Conservation (phyloP, 2,329 filamentous ascomycete genomes). For the Hymenoscyphus fraxineus region DNA sequence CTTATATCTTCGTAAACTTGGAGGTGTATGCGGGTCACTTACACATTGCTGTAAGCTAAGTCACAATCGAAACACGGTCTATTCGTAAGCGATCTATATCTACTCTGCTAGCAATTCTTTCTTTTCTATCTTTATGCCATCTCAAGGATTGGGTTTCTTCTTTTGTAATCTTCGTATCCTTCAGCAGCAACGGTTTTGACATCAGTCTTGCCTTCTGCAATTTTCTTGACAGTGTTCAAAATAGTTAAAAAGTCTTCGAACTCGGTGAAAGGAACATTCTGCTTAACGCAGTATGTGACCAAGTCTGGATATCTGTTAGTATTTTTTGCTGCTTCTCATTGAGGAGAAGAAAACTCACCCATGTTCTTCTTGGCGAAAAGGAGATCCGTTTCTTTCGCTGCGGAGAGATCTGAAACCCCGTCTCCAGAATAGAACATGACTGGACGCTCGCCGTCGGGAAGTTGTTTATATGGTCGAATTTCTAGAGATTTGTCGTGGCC, state of each 20-base stretch:
- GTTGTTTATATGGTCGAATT: constrained; percentile 77
- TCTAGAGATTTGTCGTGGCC: constrained; percentile 97
- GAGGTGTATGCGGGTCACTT: not conserved
- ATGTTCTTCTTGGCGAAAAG: constrained; percentile 90
- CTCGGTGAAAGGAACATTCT: constrained; percentile 81
- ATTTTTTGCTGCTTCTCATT: not conserved
- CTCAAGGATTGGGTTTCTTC: constrained; percentile 11
- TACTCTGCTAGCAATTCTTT: not conserved
- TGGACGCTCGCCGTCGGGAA: constrained; percentile 66
- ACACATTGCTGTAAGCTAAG: not conserved
- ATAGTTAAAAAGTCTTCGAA: constrained; percentile 85
- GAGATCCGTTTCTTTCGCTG: constrained; percentile 86
- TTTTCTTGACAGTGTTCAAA: constrained; percentile 69
- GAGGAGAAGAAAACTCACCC: constrained; percentile 47
- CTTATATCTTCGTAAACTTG: too few relatives aligned
- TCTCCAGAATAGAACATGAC: constrained; percentile 93
- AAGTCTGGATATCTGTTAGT: constrained; percentile 56
- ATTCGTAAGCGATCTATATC: constrained; percentile 3
- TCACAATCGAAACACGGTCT: not conserved
- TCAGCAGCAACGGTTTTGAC: constrained; percentile 63
- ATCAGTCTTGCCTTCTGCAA: constrained; percentile 67
- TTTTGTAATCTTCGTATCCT: constrained; percentile 30
- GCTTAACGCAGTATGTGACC: constrained; percentile 78
- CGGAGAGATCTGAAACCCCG: constrained; percentile 87
- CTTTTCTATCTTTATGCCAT: constrained; percentile 9